Conservation (phyloP, 345 rosid species). For the Linum lewisii region DNA sequence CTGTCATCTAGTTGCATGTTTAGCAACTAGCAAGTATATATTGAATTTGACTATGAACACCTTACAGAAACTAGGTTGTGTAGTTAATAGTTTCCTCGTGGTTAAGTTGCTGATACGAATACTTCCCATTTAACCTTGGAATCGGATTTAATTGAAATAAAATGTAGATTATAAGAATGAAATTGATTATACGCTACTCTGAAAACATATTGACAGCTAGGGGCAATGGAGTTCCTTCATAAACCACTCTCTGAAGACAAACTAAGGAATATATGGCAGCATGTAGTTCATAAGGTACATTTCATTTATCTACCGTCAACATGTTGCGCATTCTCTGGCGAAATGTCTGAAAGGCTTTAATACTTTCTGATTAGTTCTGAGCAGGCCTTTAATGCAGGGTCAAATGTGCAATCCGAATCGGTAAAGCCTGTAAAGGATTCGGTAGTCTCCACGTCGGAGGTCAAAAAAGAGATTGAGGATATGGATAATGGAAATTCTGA, state of each 20-base stretch:
- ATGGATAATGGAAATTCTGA: conserved; percentile 15
- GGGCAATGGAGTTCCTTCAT: conserved; percentile 91
- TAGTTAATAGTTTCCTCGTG: too few species aligned
- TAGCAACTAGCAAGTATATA: too few species aligned
- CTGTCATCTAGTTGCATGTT: too few species aligned
- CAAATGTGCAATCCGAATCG: conserved; percentile 37
- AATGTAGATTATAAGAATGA: neutral
- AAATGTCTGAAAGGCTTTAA: conserved; percentile 12
- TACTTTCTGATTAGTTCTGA: conserved; percentile 12
- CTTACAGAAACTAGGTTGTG: too few species aligned
- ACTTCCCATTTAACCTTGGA: neutral
- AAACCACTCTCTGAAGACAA: conserved; percentile 80
- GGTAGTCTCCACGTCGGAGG: conserved; percentile 45
- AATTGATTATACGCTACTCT: conserved; percentile 11
- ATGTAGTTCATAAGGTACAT: conserved; percentile 83
- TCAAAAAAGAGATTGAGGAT: conserved; percentile 28
- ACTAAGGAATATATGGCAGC: conserved; percentile 91
- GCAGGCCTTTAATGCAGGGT: conserved; percentile 76
- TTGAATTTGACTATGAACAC: too few species aligned
- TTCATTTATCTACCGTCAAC: neutral
- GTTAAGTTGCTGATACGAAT: neutral
- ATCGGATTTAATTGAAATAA: too few species aligned
- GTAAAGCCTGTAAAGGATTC: conserved; percentile 70
- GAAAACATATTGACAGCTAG: conserved; percentile 53
- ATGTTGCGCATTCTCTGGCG: neutral